phyloP scores from a whole-genome alignment of 495 filamentous ascomycete genomes.

The Amorphotheca resinae region DNA sequence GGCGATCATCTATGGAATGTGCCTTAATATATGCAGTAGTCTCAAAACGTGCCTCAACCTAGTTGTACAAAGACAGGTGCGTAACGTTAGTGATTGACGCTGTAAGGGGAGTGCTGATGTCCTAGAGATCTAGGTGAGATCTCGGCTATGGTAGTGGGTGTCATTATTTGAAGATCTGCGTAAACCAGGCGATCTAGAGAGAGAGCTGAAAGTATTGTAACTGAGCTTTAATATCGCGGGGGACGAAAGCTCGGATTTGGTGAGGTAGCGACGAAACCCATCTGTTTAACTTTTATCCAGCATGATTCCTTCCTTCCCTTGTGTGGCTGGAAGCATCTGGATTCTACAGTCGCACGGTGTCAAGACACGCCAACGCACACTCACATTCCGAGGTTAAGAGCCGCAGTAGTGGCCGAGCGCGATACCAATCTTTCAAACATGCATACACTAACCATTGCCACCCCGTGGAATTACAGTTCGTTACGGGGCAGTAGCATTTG shows the following conservation, averaged over 20 bases:
- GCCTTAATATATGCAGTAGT: too few relatives aligned
- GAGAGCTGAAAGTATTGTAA: background rate
- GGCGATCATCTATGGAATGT: too few relatives aligned
- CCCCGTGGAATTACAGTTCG: background rate
- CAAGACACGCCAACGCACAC: conserved; percentile 1
- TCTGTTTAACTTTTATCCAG: conserved; percentile 2
- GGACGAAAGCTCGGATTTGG: background rate
- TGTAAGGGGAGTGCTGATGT: conserved; percentile 6
- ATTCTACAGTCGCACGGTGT: background rate
- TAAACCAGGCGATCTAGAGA: conserved; percentile 1
- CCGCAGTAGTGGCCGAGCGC: too few relatives aligned
- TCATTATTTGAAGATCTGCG: conserved; percentile 3
- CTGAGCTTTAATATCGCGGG: background rate
- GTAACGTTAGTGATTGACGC: conserved; percentile 28
- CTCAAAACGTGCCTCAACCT: conserved; percentile 26
- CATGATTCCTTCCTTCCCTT: background rate
- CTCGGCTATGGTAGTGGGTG: conserved; percentile 13
- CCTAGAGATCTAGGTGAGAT: conserved; percentile 20
- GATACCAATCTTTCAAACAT: too few relatives aligned
- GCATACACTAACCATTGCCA: background rate
- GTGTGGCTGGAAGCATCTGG: background rate
- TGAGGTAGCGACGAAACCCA: background rate
- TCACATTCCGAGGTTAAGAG: background rate
- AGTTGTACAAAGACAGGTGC: conserved; percentile 38
- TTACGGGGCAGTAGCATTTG: background rate